Conservation (phyloP, 1,139 yeast species). For the Taphrina confusa region DNA sequence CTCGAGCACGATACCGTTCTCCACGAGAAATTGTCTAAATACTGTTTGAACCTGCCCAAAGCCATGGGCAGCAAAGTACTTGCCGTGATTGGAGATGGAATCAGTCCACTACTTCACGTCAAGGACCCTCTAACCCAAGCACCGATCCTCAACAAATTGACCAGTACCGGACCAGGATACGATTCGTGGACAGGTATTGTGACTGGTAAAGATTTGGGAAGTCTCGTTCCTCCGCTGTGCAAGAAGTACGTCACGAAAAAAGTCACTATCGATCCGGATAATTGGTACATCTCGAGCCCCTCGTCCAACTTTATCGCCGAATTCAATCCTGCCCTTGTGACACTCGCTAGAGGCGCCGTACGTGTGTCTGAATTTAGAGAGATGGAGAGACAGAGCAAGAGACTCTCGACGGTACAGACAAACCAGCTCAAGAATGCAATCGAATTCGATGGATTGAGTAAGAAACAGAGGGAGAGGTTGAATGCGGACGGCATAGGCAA, state of each 20-base stretch:
- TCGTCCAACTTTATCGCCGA: constrained; percentile 17
- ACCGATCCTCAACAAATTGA: constrained; percentile 11
- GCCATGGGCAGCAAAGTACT: constrained; percentile 21
- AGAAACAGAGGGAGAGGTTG: constrained; percentile 28
- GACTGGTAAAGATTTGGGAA: constrained; percentile 23
- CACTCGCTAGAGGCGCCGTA: constrained; percentile 21
- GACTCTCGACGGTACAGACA: constrained; percentile 23
- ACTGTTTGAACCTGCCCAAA: constrained; percentile 12
- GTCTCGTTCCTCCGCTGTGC: constrained; percentile 5
- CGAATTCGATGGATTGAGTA: constrained; percentile 26
- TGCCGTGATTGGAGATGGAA: constrained; percentile 26
- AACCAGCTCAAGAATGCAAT: constrained; percentile 15
- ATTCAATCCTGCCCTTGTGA: constrained; percentile 7
- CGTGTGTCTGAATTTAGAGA: constrained; percentile 18
- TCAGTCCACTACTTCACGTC: constrained; percentile 24
- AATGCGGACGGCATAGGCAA: constrained; percentile 28
- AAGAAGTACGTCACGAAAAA: constrained; percentile 10
- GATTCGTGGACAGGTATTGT: constrained; percentile 29
- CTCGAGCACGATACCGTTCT: constrained; percentile 20
- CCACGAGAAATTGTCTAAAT: constrained; percentile 14
- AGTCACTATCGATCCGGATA: constrained; percentile 13
- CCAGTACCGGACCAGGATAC: constrained; percentile 23
- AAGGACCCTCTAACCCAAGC: constrained; percentile 20
- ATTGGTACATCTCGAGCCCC: constrained; percentile 30
- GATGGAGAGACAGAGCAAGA: constrained; percentile 3